A percentile compares a stretch with the other conserved stretches of the same genome.
Evolutionary conservation across 169 alveolate genomes (phyloP).

Genomic region (Plasmodium knowlesi): DNA sequence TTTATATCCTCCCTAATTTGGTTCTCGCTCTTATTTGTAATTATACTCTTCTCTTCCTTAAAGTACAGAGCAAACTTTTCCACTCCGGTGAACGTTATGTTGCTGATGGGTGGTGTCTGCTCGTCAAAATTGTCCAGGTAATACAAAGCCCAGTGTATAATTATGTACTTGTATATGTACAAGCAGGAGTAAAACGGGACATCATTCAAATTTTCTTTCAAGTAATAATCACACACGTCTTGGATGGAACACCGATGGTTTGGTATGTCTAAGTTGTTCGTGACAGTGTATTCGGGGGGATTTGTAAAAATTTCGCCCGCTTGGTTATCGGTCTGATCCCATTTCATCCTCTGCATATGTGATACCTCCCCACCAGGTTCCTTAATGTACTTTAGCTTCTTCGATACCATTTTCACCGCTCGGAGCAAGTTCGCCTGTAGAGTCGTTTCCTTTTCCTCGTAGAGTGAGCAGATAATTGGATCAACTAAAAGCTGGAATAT

Average conservation of each 20-base stretch:
- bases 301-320: neutral
- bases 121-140: conserved; percentile 15
- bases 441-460: conserved; percentile 58
- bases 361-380: neutral
- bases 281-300: neutral
- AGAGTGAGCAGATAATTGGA: conserved; percentile 49
- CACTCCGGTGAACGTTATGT: neutral
- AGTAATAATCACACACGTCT: conserved; percentile 45
- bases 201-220: conserved; percentile 8
- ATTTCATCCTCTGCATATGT: neutral
- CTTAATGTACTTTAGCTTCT: conserved; percentile 29
- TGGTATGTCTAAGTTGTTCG: neutral
- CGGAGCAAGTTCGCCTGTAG: conserved; percentile 25
- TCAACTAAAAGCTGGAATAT: conserved; percentile 56
- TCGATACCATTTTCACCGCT: conserved; percentile 45
- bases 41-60: neutral
- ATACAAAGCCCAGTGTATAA: conserved; percentile 28
- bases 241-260: neutral
- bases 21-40: conserved; percentile 33
- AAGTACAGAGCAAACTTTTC: conserved; percentile 9
- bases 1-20: conserved; percentile 31
- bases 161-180: conserved; percentile 23
- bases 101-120: conserved; percentile 8
- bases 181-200: conserved; percentile 48
- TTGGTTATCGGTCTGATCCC: neutral